phyloP scores from a whole-genome alignment of 352 stramenopile genomes.

The Thalassiosira livingstoniorum region DNA sequence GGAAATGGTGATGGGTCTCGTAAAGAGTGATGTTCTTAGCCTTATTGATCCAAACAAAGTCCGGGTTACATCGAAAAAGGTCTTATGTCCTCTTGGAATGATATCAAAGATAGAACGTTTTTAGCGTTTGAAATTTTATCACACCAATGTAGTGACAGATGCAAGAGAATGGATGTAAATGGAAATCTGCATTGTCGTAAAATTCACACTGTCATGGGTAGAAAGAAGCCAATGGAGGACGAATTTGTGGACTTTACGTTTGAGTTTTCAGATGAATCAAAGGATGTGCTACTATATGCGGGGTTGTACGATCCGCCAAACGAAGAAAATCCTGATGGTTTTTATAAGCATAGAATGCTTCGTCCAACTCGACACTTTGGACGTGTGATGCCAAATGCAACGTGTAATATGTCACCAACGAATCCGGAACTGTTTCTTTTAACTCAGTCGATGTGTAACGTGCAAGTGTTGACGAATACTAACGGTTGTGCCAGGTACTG shows the following conservation, averaged over 20 bases:
- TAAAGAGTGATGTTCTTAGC: too few relatives aligned
- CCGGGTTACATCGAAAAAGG: too few relatives aligned
- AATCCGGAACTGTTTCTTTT: slow-evolving; percentile 36
- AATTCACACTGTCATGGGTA: slow-evolving; percentile 9
- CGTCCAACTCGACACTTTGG: slow-evolving; percentile 44
- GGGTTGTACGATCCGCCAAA: slow-evolving; percentile 12
- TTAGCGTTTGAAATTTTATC: background rate
- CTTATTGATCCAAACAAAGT: too few relatives aligned
- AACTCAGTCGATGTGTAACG: slow-evolving; percentile 38
- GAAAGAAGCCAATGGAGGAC: slow-evolving; percentile 11
- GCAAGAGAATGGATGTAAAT: background rate
- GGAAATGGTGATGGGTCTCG: too few relatives aligned
- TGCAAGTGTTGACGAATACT: slow-evolving; percentile 35
- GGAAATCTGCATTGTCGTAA: slow-evolving; percentile 15
- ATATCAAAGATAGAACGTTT: too few relatives aligned
- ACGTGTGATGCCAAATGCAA: slow-evolving; percentile 18
- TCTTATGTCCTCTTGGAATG: too few relatives aligned
- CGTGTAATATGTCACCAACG: slow-evolving; percentile 38
- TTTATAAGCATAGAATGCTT: slow-evolving; percentile 18
- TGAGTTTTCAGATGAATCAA: slow-evolving; percentile 25
- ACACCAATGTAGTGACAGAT: background rate
- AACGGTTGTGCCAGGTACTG: slow-evolving; percentile 30
- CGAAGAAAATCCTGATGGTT: slow-evolving; percentile 24
- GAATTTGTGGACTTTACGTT: slow-evolving; percentile 23
- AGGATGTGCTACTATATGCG: slow-evolving; percentile 8